Evolutionary conservation across 495 filamentous ascomycete genomes (phyloP), one percentile per base, ranked within the genome.

Genomic region (Penicillium tannophilum): DNA sequence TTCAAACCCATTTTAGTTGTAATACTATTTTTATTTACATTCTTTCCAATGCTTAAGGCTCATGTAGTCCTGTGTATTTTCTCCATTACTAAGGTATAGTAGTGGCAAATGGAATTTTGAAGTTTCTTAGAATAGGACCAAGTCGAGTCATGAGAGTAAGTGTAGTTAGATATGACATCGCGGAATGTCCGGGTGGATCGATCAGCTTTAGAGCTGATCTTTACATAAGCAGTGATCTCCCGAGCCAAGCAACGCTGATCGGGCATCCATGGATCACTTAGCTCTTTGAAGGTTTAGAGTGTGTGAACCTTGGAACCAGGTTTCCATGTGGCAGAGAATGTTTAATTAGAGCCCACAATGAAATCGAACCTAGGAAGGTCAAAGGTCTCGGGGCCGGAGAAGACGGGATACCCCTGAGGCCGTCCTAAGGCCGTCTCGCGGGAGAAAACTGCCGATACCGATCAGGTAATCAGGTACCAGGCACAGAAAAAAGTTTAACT

Each of bases 181-280:
- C 14, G 14, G 39, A 14, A n/a, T 41, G 14, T 17, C n/a, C 36
- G n/a, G 33, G 33, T 9, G 14, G 33, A 2, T 14, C 33, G 10
- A 45, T 23, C 42, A 23, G 42, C 42, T n/a, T n/a, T 23, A 23
- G 17, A 42, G 39, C 14, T 3, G 11, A 23, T 6, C 42, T 3
- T 26, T 14, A 23, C 20, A 23, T 47, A 24, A 47, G 20, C 24
- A 49, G 7, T 31, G 46, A 49, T 49, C 46, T 49, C 46, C 46
- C 23, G 46, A 49, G 46, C 46, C 46, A 49, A 49, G 46, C 46
- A 49, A 33, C 14, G 46, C 43, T 24, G 46, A 49, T 49, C 46
- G 26, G 46, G 24, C 26, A 49, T 49, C 46, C 46, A 49, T 30
- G 46, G 46, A 16, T 49, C 43, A 46, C 12, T 46, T 46, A 2